phyloP scores from a whole-genome alignment of 345 rosid species.

The Durio zibethinus region DNA sequence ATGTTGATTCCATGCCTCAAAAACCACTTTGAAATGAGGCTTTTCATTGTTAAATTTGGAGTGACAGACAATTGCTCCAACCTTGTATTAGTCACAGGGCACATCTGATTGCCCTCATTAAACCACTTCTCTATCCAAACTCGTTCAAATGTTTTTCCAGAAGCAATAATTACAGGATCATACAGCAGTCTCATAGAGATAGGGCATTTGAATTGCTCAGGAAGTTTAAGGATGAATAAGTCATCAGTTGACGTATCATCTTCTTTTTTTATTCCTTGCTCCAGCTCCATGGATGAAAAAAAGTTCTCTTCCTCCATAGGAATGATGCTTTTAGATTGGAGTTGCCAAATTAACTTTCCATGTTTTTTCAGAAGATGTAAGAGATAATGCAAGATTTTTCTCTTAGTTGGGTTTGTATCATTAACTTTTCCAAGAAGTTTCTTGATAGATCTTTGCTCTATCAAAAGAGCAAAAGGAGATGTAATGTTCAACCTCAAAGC shows the following conservation, averaged over 20 bases:
- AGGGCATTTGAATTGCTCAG: slow-evolving; percentile 34
- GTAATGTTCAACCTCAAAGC: slow-evolving; percentile 33
- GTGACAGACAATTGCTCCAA: slow-evolving; percentile 25
- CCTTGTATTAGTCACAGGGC: slow-evolving; percentile 30
- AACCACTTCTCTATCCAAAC: slow-evolving; percentile 47
- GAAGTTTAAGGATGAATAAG: slow-evolving; percentile 17
- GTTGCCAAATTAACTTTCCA: slow-evolving; percentile 14
- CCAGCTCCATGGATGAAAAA: background rate
- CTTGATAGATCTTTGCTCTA: slow-evolving; percentile 37
- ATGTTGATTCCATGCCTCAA: slow-evolving; percentile 24
- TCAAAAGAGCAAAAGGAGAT: slow-evolving; percentile 27
- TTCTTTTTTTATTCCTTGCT: background rate
- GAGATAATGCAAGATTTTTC: slow-evolving; percentile 29
- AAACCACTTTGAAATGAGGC: slow-evolving; percentile 34
- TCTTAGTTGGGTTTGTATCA: slow-evolving; percentile 14
- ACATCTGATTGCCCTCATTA: slow-evolving; percentile 27
- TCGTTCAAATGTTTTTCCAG: slow-evolving; percentile 41
- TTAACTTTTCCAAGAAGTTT: slow-evolving; percentile 20
- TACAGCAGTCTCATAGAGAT: slow-evolving; percentile 33
- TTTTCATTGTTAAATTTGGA: slow-evolving; percentile 29
- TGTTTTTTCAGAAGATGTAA: slow-evolving; percentile 38
- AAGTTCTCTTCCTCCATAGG: background rate
- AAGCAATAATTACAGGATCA: slow-evolving; percentile 41
- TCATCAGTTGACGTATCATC: slow-evolving; percentile 2
- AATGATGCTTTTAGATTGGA: background rate